Base-by-base conservation (phyloP, 176 grass and related monocot genomes). In the Pharus latifolius region DNA sequence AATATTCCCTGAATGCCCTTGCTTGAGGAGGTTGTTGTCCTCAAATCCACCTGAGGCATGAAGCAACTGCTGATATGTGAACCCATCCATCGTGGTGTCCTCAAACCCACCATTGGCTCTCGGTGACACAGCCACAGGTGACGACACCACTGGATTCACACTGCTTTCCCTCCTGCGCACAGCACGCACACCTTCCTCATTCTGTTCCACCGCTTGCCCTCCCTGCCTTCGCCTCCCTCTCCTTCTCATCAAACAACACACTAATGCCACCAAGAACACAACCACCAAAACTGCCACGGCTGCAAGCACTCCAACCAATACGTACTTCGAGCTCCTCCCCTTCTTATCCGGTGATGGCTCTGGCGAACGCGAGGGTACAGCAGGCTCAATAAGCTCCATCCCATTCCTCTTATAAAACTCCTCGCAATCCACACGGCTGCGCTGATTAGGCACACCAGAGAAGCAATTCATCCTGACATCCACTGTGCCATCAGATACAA, bases 1-100 rank as follows among this genome's bases (percentile, higher is more conserved):
- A 9, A 99, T 85, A 33, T 91, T 84, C 26, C 95, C 95, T 1
- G 84, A 88, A 26, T 91, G 90, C 2, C 95, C 95, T 1, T 78
- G 81, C 40, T 86, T 94, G 63, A 94, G 52, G 74, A 92, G 83
- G 6, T 84, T 91, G 30, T 53, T 56, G 17, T 87, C 79, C 4
- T 68, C 56, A 11, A 97, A 92, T 0, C 75, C 89, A 30, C 75
- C 80, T 0, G 87, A 82, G 29, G 84, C 95, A 53, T 37, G 60
- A 34, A 83, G 46, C 60, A 99, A 60, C 70, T 91, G 52, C 67
- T 94, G 82, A 24, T 78, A 91, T 56, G 66, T 85, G 75, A 91
- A 58, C 12, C 78, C 80, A 44, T 67, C 75, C 5, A 26, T 37
- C 51, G 49, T 10, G 4, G 68, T 28, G 3, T 53, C 74, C 60